These are phyloP conservation scores for Thermothelomyces thermophilus DNA, from an alignment of 2,329 filamentous ascomycete species.

Conservation along the genomic window DNA sequence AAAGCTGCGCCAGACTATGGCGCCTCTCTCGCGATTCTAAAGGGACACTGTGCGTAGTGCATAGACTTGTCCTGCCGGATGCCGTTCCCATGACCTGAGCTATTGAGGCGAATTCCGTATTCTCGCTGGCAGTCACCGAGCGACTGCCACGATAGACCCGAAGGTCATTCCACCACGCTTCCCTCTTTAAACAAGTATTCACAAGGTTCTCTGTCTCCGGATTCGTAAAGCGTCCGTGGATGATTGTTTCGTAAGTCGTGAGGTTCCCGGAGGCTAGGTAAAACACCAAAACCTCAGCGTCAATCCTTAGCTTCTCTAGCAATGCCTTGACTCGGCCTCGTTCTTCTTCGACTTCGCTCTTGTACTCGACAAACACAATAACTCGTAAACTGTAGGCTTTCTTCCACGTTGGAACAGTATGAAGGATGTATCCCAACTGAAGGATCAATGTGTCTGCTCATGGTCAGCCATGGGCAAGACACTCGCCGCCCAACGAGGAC, in stretches of 20 bases:
- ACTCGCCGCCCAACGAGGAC: constrained; percentile 22
- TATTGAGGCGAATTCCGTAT: constrained; percentile 39
- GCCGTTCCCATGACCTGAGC: constrained; percentile 40
- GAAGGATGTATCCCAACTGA: constrained; percentile 76
- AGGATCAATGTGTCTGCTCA: constrained; percentile 65
- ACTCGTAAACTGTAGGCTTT: constrained; percentile 66
- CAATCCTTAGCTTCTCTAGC: constrained; percentile 73
- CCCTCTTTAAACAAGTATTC: constrained; percentile 58
- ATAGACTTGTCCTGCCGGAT: constrained; percentile 37
- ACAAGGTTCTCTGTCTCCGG: constrained; percentile 54
- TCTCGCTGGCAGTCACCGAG: constrained; percentile 34
- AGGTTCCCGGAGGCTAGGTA: constrained; percentile 71
- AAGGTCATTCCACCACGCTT: constrained; percentile 79
- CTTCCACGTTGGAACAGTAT: constrained; percentile 76
- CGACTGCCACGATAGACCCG: constrained; percentile 44
- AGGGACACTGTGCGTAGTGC: constrained; percentile 35
- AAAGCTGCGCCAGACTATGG: constrained; percentile 51
- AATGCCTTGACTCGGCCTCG: constrained; percentile 63
- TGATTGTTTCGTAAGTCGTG: constrained; percentile 67
- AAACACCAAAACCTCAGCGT: constrained; percentile 72
- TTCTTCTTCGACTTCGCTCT: constrained; percentile 76
- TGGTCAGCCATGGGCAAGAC: constrained; percentile 15
- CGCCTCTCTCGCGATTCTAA: constrained; percentile 29
- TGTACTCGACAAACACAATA: constrained; percentile 84
- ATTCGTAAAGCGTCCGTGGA: constrained; percentile 59